Percentiles rank a stretch among this genome's conserved stretches.
Conservation (phyloP, 352 stramenopile species). For the Phytophthora hibernalis region DNA sequence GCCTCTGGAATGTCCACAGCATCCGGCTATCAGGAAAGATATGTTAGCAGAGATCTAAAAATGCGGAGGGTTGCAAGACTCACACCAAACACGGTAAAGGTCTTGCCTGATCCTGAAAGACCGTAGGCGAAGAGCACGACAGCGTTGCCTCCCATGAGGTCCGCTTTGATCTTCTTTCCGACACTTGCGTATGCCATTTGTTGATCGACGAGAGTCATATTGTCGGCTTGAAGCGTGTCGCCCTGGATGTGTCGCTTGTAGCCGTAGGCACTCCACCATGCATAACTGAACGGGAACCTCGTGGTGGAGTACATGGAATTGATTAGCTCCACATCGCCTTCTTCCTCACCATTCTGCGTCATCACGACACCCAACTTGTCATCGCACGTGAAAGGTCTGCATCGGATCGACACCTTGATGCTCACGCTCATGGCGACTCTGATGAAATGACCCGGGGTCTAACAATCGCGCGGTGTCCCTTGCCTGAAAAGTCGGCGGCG, state of each 20-base stretch:
- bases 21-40: constrained; percentile 63
- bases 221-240: constrained; percentile 61
- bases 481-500: constrained; percentile 35
- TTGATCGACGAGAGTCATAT: constrained; percentile 93
- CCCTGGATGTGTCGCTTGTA: constrained; percentile 89
- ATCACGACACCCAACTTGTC: constrained; percentile 93
- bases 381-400: constrained; percentile 89
- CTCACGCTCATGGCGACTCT: constrained; percentile 74
- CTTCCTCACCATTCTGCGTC: constrained; percentile 91
- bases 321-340: constrained; percentile 93
- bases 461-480: constrained; percentile 14
- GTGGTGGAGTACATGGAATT: constrained; percentile 95
- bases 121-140: constrained; percentile 95
- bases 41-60: background rate
- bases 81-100: constrained; percentile 93
- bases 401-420: constrained; percentile 91
- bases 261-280: constrained; percentile 95
- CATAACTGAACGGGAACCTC: constrained; percentile 93
- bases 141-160: constrained; percentile 92
- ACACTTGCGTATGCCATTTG: constrained; percentile 90
- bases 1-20: constrained; percentile 93
- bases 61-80: constrained; percentile 7
- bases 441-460: background rate
- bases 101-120: constrained; percentile 93
- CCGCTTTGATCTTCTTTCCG: constrained; percentile 92